Evolutionary conservation across 2,329 filamentous ascomycete species (phyloP), one percentile per base, ranked within the genome.

Genomic region (Xylariales sp.): DNA sequence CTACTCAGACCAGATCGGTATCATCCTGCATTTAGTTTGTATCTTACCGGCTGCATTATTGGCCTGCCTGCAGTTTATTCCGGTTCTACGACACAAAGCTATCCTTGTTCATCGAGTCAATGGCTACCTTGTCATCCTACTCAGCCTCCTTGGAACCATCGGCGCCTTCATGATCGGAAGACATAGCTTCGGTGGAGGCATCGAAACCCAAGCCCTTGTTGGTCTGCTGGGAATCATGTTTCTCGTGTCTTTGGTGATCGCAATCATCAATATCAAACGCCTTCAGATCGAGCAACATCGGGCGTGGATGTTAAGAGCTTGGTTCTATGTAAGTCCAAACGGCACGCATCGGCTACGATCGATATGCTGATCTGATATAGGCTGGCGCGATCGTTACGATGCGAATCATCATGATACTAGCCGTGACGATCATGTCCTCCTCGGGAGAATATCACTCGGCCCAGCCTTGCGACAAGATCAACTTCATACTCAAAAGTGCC

Each of bases 211-310:
- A 48, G 54, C 58, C 0, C 65, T 49, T 1, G 53, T 70, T 0
- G 70, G 70, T 1, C 43, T 67, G 0, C 51, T 76, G 1, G 68
- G 59, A 3, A 60, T 76, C 21, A 52, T 67, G n/a, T 72, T 73
- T 1, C 56, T 70, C 0, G 48, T 56, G 1, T 64, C 65, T 27
- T 57, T 77, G 24, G 47, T 55, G 0, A 43, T 82, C 33, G 72
- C 75, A 2, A 71, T 69, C 31, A 63, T 71, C 55, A 81, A 81
- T 48, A 71, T 82, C 56, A 80, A 78, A 53, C 60, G 64, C 2
- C 57, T 82, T 1, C 77, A 82, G 51, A 76, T 84, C 35, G 76
- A 80, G 31, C 73, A 80, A 50, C 78, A 82, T 45, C 67, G 78
- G 3, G 74, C 74, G 1, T 82, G 77, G 78, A 82, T 81, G 77